Percentiles rank a stretch among this genome's conserved stretches.
Conservation (phyloP, 768 basidiomycete genomes). For the Pulveroboletus sp. region DNA sequence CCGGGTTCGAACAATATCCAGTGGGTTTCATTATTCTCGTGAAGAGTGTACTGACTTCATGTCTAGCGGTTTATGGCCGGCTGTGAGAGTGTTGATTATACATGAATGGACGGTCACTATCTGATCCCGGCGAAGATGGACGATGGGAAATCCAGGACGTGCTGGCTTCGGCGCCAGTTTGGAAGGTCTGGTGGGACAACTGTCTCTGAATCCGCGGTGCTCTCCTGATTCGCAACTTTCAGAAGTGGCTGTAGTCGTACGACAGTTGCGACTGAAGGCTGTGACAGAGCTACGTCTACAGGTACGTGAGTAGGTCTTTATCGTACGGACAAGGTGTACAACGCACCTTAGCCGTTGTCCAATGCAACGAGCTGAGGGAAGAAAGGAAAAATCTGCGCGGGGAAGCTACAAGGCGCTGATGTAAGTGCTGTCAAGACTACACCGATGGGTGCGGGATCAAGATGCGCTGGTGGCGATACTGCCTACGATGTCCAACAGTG, state of each 20-base stretch:
- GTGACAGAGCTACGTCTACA: too few species aligned
- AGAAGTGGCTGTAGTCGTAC: conserved; percentile 52
- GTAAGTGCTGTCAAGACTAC: too few species aligned
- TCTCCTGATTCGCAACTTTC: neutral
- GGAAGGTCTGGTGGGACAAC: conserved; percentile 56
- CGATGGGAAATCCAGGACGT: conserved; percentile 50
- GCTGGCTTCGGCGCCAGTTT: conserved; percentile 54
- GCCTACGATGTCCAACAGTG: too few species aligned
- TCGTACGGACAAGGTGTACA: too few species aligned
- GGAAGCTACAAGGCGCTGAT: too few species aligned
- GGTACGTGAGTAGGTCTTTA: too few species aligned
- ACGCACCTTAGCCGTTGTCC: too few species aligned
- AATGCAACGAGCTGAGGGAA: too few species aligned
- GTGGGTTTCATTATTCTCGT: conserved; percentile 12
- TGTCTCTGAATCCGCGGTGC: conserved; percentile 9
- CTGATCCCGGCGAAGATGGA: conserved; percentile 37
- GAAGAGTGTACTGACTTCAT: neutral
- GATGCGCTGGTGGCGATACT: too few species aligned
- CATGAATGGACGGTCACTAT: neutral
- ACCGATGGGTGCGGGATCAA: too few species aligned
- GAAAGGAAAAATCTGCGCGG: too few species aligned
- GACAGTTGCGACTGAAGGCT: too few species aligned
- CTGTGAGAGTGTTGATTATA: conserved; percentile 30
- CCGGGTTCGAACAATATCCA: conserved; percentile 41
- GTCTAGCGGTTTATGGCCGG: conserved; percentile 46